Conservation (phyloP, 75 land plant species). For the Selaginella tamariscina region DNA sequence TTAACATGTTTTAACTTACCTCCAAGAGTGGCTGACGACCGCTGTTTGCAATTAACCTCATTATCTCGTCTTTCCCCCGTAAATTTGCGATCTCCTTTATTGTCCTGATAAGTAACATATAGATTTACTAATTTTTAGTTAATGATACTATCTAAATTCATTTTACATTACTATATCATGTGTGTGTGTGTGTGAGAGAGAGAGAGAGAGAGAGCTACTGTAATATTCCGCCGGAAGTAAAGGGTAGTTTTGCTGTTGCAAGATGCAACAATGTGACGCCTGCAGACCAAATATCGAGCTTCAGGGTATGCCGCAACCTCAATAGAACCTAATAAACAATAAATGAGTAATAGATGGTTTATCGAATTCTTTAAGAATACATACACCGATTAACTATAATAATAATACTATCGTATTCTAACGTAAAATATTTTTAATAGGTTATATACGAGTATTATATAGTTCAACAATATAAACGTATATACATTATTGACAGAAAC, state of each 20-base stretch:
- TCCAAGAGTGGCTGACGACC: slow-evolving; percentile 44
- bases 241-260: slow-evolving; percentile 63
- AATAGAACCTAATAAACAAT: slow-evolving; percentile 89
- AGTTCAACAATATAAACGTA: too few species aligned
- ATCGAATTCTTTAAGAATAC: too few species aligned
- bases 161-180: not conserved
- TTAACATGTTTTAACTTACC: not conserved
- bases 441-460: too few species aligned
- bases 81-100: slow-evolving; percentile 59
- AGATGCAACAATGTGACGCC: slow-evolving; percentile 78
- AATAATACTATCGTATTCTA: too few species aligned
- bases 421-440: too few species aligned
- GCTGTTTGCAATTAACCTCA: slow-evolving; percentile 63
- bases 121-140: not conserved
- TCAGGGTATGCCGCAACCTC: slow-evolving; percentile 64
- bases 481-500: too few species aligned
- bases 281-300: slow-evolving; percentile 93
- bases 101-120: slow-evolving; percentile 15
- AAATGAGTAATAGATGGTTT: too few species aligned
- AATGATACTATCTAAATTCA: not conserved
- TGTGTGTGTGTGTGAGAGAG: not conserved
- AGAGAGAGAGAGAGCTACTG: not conserved
- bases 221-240: slow-evolving; percentile 18
- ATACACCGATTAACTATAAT: too few species aligned
- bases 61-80: slow-evolving; percentile 58